phyloP scores from a whole-genome alignment of 306 rosid genomes.

The Calophaca sinica region DNA sequence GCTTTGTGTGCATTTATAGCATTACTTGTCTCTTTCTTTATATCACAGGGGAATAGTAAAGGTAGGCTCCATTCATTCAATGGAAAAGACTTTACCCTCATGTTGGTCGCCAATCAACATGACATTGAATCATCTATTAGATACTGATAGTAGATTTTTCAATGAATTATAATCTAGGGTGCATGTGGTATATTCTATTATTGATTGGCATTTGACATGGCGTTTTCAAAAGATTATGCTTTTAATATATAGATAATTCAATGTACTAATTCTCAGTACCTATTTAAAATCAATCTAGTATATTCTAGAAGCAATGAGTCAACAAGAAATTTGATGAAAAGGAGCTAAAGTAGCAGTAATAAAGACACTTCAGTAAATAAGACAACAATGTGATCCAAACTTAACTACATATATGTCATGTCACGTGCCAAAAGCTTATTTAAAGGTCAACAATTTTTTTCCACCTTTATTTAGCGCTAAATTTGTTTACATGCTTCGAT shows the following conservation, averaged over 20 bases:
- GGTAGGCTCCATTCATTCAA: constrained; percentile 48
- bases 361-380: too few relatives aligned
- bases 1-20: constrained; percentile 36
- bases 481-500: too few relatives aligned
- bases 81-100: constrained; percentile 41
- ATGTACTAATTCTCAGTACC: neutral
- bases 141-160: constrained; percentile 20
- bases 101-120: constrained; percentile 26
- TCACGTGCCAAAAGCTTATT: too few relatives aligned
- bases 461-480: too few relatives aligned
- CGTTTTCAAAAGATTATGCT: constrained; percentile 4
- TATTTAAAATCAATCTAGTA: too few relatives aligned
- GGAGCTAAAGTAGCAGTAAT: too few relatives aligned
- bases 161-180: constrained; percentile 4
- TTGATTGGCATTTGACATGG: constrained; percentile 17
- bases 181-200: neutral
- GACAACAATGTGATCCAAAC: too few relatives aligned
- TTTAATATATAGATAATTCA: neutral
- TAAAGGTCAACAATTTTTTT: too few relatives aligned
- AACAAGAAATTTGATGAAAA: too few relatives aligned
- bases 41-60: constrained; percentile 37
- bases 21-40: constrained; percentile 36
- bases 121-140: constrained; percentile 40
- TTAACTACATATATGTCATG: too few relatives aligned
- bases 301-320: too few relatives aligned